Evolutionary conservation across 164 flowering plant genomes (phyloP).

Genomic region (Berberis thunbergii): DNA sequence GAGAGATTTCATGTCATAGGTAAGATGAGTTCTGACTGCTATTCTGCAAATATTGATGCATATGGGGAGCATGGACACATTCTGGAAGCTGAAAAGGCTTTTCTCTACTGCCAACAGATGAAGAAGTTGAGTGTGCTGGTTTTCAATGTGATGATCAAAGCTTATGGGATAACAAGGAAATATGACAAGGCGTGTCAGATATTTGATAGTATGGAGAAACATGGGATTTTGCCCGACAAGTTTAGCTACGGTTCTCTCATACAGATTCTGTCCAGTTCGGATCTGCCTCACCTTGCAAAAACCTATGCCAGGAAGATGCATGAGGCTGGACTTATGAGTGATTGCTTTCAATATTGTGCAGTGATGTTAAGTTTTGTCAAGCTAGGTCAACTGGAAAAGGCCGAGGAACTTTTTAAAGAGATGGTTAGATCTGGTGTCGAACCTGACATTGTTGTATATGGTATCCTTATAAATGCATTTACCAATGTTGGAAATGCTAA

Average conservation of each 20-base stretch:
- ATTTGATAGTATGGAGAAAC: slow-evolving; percentile 56
- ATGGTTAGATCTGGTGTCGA: slow-evolving; percentile 50
- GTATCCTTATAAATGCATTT: slow-evolving; percentile 76
- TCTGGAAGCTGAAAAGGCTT: slow-evolving; percentile 67
- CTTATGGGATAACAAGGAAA: slow-evolving; percentile 64
- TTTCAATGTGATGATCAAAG: slow-evolving; percentile 95
- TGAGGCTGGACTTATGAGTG: slow-evolving; percentile 41
- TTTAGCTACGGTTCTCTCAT: slow-evolving; percentile 68
- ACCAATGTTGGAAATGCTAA: slow-evolving; percentile 62
- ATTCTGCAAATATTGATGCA: slow-evolving; percentile 89
- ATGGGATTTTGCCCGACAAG: slow-evolving; percentile 61
- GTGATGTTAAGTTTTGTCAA: slow-evolving; percentile 71
- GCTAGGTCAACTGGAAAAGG: slow-evolving; percentile 46
- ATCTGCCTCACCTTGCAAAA: slow-evolving; percentile 47
- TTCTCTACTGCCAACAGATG: slow-evolving; percentile 47
- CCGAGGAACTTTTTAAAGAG: slow-evolving; percentile 51
- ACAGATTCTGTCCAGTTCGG: slow-evolving; percentile 64
- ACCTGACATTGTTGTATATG: slow-evolving; percentile 74
- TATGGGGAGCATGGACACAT: slow-evolving; percentile 72
- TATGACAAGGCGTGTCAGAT: slow-evolving; percentile 63
- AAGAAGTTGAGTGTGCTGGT: slow-evolving; percentile 46
- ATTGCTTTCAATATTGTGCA: slow-evolving; percentile 77
- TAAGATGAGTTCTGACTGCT: slow-evolving; percentile 75
- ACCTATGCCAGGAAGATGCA: slow-evolving; percentile 65
- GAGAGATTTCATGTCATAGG: slow-evolving; percentile 58